Conservation (phyloP, 2,329 filamentous ascomycete species). For the Knufia petricola region DNA sequence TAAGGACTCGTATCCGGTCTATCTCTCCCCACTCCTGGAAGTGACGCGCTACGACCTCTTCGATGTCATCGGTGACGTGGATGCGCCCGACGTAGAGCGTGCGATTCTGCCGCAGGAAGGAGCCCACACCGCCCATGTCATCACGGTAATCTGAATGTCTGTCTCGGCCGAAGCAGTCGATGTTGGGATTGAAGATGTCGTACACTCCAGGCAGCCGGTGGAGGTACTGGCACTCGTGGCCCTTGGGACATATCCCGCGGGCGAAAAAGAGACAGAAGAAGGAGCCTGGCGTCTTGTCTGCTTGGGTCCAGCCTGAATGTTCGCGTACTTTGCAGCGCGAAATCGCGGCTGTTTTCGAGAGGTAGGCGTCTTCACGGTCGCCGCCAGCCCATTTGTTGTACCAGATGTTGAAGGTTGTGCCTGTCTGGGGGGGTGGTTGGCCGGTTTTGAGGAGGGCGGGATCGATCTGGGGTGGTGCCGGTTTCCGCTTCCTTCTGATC, state of each 20-base stretch:
- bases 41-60: slow-evolving; percentile 88
- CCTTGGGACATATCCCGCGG: slow-evolving; percentile 70
- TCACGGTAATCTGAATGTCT: slow-evolving; percentile 89
- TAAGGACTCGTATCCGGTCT: slow-evolving; percentile 79
- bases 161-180: slow-evolving; percentile 91
- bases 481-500: slow-evolving; percentile 79
- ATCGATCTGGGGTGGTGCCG: slow-evolving; percentile 85
- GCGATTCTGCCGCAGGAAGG: slow-evolving; percentile 85
- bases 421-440: slow-evolving; percentile 72
- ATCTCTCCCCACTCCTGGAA: slow-evolving; percentile 95
- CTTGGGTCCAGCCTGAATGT: slow-evolving; percentile 70
- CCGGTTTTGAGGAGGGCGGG: slow-evolving; percentile 72
- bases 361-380: slow-evolving; percentile 84
- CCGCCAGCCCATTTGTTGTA: slow-evolving; percentile 98
- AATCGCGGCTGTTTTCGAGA: slow-evolving; percentile 70
- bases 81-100: slow-evolving; percentile 91
- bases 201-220: slow-evolving; percentile 79
- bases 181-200: slow-evolving; percentile 85
- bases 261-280: slow-evolving; percentile 94
- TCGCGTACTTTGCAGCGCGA: slow-evolving; percentile 77
- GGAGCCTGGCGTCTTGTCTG: slow-evolving; percentile 64
- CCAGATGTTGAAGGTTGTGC: slow-evolving; percentile 96
- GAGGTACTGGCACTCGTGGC: slow-evolving; percentile 87
- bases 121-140: slow-evolving; percentile 95
- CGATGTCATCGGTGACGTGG: slow-evolving; percentile 92